A percentile compares a stretch with the other conserved stretches of the same genome.
These are phyloP conservation scores for Crithidia fasciculata DNA, from an alignment of 208 protist species.

Conservation along the genomic window DNA sequence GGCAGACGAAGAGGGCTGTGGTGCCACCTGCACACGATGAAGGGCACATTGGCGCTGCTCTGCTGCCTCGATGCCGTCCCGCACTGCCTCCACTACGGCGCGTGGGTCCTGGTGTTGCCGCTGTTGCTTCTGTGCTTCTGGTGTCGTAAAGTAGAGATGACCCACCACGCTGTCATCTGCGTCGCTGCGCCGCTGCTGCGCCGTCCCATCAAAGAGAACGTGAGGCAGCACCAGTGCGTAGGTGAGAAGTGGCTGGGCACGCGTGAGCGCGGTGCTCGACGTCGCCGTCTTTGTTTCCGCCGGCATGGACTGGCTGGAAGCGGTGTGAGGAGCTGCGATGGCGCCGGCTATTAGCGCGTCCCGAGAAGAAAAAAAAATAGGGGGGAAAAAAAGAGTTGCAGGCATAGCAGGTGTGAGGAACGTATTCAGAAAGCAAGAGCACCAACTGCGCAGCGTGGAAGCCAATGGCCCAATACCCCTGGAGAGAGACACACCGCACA, in stretches of 20 bases:
- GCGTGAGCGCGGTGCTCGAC: neutral
- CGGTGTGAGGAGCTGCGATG: neutral
- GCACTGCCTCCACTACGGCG: neutral
- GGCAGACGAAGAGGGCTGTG: neutral
- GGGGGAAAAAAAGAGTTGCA: neutral
- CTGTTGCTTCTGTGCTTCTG: neutral
- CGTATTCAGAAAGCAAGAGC: too few species aligned
- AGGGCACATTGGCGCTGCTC: conserved; percentile 5
- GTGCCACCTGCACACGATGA: neutral
- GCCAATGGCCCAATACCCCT: too few species aligned
- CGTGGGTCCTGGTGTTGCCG: neutral
- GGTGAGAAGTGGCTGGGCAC: neutral
- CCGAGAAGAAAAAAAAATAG: neutral
- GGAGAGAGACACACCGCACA: too few species aligned
- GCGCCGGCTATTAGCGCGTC: neutral
- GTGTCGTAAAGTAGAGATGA: neutral
- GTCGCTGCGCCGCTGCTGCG: too few species aligned
- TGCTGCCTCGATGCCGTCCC: neutral
- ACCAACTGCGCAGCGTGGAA: too few species aligned
- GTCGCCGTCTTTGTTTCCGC: neutral
- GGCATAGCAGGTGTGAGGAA: too few species aligned
- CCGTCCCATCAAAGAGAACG: neutral
- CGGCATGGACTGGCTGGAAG: neutral
- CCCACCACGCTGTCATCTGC: neutral
- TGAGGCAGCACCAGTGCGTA: conserved; percentile 14